Evolutionary conservation across 2,329 filamentous ascomycete species (phyloP), one percentile per base, ranked within the genome.

Genomic region (Berkeleyomyces rouxiae): DNA sequence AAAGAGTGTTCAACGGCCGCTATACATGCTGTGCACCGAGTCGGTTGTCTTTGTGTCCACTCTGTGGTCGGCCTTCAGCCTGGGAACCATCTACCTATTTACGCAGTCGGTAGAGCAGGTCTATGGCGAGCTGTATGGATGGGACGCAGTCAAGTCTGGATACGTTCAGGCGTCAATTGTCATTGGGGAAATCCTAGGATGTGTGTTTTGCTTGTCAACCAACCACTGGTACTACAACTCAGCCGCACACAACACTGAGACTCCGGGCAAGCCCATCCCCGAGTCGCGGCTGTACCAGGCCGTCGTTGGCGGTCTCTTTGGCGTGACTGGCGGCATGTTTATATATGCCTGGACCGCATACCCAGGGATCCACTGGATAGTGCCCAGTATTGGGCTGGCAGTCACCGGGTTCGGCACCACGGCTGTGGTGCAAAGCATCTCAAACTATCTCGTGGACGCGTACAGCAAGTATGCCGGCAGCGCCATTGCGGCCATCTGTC

Each of bases 341-440:
- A 71, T 74, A 40, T 80, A 79, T 65, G 78, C 72, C 0, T 80
- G 78, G 78, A 76, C 76, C 1, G 71, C 72, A 1, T 77, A 73
- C 51, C 67, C 75, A 0, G 63, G 43, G 2, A 47, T 78, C 0
- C 75, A 71, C 0, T 81, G 78, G 78, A 74, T 77, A 4, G 71
- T 74, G 4, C 77, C 78, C 0, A 72, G 75, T 0, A 69, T 78
- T 13, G 76, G 77, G 0, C 71, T 81, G 1, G 70, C 68, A 0
- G 72, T 79, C 67, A 74, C 80, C 1, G 78, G 78, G 0, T 76
- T 76, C 36, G 78, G 78, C 1, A 78, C 76, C 66, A 76, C 76
- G 10, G 70, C 73, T 40, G 74, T 79, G 7, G 74, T 79, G 0
- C 70, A 72, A 1, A 75, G 74, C 0, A 74, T 78, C 13, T 74